A percentile compares a stretch with the other conserved stretches of the same genome.
phyloP scores from a whole-genome alignment of 257 asterid species.

The Lantana camara region DNA sequence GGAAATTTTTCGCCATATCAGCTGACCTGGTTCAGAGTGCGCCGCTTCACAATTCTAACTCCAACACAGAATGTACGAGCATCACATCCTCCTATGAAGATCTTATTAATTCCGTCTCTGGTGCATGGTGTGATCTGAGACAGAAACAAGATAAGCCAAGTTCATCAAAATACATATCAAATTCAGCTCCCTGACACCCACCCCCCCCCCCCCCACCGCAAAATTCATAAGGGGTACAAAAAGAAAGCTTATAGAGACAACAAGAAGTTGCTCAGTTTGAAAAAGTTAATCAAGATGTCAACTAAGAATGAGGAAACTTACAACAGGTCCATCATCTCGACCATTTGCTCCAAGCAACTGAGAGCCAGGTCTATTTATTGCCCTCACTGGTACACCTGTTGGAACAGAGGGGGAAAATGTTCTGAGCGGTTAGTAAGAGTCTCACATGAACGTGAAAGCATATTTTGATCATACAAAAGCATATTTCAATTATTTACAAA shows the following conservation, averaged over 20 bases:
- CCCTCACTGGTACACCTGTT: conserved; percentile 81
- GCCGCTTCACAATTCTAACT: conserved; percentile 89
- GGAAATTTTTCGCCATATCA: conserved; percentile 17
- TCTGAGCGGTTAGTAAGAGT: background rate
- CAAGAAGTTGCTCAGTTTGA: background rate
- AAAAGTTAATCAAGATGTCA: conserved; percentile 2
- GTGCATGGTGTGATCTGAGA: conserved; percentile 87
- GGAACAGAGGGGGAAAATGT: background rate
- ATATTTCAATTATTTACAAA: conserved; percentile 20
- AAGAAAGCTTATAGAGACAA: conserved; percentile 17
- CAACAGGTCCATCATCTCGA: conserved; percentile 96
- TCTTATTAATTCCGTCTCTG: conserved; percentile 91
- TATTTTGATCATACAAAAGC: too few species aligned
- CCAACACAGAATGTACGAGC: conserved; percentile 91
- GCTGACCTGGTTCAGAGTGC: conserved; percentile 79
- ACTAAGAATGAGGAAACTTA: conserved; percentile 47
- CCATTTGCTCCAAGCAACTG: conserved; percentile 97
- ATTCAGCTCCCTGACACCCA: too few species aligned
- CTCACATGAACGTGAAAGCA: background rate
- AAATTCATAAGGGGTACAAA: background rate
- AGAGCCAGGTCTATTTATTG: conserved; percentile 90
- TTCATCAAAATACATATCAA: background rate
- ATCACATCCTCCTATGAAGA: conserved; percentile 85
- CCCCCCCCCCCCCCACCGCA: too few species aligned
- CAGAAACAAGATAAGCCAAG: conserved; percentile 35